Percentiles rank a stretch among this genome's conserved stretches.
These are phyloP conservation scores for Stemphylium lycopersici DNA, from an alignment of 2,329 filamentous ascomycete genomes.

Conservation along the genomic window DNA sequence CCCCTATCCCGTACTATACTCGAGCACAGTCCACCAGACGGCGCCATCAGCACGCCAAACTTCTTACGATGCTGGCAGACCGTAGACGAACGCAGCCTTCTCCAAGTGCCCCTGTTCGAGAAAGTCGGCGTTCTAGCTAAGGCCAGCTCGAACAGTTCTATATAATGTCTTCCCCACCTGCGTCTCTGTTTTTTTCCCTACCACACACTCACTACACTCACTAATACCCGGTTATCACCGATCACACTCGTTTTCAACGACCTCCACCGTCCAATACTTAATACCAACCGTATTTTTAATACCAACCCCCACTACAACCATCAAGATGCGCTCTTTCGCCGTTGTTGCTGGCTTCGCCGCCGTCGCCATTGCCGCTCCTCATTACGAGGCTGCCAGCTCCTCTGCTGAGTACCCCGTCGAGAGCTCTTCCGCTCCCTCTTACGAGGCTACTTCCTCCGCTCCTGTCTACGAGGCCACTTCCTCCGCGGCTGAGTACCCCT, in stretches of 20 bases:
- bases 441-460: not conserved
- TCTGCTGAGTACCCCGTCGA: constrained; percentile 6
- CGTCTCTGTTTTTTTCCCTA: constrained; percentile 30
- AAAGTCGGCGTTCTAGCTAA: constrained; percentile 30
- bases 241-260: constrained; percentile 50
- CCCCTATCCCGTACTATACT: constrained; percentile 44
- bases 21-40: constrained; percentile 28
- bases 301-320: constrained; percentile 29
- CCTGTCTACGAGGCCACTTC: constrained; percentile 2
- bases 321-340: constrained; percentile 50
- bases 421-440: constrained; percentile 3
- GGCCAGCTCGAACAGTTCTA: constrained; percentile 33
- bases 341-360: constrained; percentile 41
- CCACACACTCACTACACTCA: constrained; percentile 47
- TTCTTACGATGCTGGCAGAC: constrained; percentile 26
- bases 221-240: constrained; percentile 49
- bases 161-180: constrained; percentile 44
- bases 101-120: constrained; percentile 32
- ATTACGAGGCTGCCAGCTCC: constrained; percentile 20
- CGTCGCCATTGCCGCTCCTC: constrained; percentile 30
- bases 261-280: constrained; percentile 37
- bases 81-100: constrained; percentile 31
- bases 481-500: not conserved
- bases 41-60: constrained; percentile 36
- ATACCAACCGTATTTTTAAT: constrained; percentile 45